A percentile compares a stretch with the other conserved stretches of the same genome.
phyloP scores from a whole-genome alignment of 805 yeast genomes.

The Schizosaccharomyces cryophilus region DNA sequence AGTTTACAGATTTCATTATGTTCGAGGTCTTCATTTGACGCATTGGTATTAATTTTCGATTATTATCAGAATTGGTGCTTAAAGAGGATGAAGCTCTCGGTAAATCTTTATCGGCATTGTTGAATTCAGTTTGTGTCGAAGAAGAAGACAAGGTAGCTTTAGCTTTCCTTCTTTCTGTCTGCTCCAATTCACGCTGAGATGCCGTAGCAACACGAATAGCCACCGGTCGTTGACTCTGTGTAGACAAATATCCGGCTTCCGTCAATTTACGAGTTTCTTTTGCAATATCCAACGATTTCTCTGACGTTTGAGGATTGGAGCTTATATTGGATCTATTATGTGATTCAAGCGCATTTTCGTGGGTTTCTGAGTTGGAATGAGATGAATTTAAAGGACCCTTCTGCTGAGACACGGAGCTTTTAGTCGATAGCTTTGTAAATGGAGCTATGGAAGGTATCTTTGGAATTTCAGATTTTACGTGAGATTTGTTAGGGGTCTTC shows the following conservation, averaged over 20 bases:
- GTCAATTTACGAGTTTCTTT: too few relatives aligned
- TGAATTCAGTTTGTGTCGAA: neutral
- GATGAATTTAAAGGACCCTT: neutral
- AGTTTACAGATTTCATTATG: too few relatives aligned
- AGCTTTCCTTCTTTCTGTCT: neutral
- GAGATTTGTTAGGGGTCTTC: neutral
- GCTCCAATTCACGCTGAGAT: neutral
- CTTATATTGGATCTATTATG: too few relatives aligned
- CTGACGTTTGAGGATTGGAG: too few relatives aligned
- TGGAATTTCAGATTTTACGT: neutral
- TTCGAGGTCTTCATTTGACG: too few relatives aligned
- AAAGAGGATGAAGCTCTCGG: too few relatives aligned
- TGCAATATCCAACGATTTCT: too few relatives aligned
- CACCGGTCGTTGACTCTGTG: neutral
- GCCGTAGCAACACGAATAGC: constrained; percentile 1
- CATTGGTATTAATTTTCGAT: too few relatives aligned
- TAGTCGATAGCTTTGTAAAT: neutral
- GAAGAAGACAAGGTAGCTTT: neutral
- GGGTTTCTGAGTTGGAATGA: neutral
- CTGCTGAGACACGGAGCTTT: neutral
- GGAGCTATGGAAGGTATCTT: neutral
- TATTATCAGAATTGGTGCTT: too few relatives aligned
- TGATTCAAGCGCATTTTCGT: neutral
- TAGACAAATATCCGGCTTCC: too few relatives aligned
- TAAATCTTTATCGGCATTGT: too few relatives aligned